These are phyloP conservation scores for Vanderwaltozyma tropicalis DNA, from an alignment of 805 yeast species.

Conservation along the genomic window DNA sequence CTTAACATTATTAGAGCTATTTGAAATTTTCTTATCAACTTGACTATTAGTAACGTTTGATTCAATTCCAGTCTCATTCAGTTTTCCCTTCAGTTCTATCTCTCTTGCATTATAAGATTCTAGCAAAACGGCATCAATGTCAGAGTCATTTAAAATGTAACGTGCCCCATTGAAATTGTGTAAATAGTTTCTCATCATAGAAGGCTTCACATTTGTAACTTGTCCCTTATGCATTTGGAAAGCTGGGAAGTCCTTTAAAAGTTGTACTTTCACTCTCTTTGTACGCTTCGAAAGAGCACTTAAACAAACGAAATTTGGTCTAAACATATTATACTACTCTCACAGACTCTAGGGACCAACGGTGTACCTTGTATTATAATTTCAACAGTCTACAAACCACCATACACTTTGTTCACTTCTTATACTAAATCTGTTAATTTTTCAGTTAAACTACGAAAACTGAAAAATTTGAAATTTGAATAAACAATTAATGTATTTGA, in stretches of 20 bases:
- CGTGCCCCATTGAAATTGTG: conserved; percentile 66
- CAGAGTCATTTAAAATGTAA: conserved; percentile 37
- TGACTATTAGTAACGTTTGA: too few relatives aligned
- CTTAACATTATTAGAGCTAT: background rate
- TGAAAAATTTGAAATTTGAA: too few relatives aligned
- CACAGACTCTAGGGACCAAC: too few relatives aligned
- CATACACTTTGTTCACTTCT: too few relatives aligned
- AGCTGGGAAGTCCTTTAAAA: conserved; percentile 54
- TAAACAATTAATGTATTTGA: too few relatives aligned
- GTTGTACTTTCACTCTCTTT: conserved; percentile 58
- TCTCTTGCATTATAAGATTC: conserved; percentile 7
- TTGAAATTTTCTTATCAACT: background rate
- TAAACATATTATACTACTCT: conserved; percentile 11
- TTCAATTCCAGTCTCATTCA: background rate
- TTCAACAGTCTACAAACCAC: too few relatives aligned
- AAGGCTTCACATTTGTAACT: conserved; percentile 63
- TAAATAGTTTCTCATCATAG: conserved; percentile 70
- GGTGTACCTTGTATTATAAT: too few relatives aligned
- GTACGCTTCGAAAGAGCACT: conserved; percentile 41
- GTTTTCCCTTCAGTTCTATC: background rate
- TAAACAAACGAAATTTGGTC: conserved; percentile 30
- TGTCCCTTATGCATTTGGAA: conserved; percentile 59
- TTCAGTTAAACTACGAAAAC: too few relatives aligned
- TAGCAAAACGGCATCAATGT: conserved; percentile 15
- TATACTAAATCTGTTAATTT: too few relatives aligned